phyloP scores from a whole-genome alignment of 73 alveolate species.

The Paraurostyla sp. region DNA sequence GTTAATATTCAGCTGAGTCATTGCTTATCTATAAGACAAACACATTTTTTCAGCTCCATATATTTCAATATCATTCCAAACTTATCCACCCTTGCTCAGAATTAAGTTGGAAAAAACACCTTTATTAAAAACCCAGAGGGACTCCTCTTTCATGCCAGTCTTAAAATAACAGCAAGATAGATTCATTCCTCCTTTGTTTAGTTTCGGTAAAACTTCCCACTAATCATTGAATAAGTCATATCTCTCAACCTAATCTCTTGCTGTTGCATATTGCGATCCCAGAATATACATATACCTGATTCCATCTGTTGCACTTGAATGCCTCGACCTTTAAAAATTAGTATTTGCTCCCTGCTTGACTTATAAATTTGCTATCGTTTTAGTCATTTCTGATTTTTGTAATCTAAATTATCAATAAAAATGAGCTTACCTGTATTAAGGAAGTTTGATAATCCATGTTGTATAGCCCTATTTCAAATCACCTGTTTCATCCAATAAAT shows the following conservation, averaged over 20 bases:
- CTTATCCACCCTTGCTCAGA: background rate
- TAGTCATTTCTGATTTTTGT: background rate
- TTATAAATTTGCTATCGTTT: background rate
- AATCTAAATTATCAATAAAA: too few species aligned
- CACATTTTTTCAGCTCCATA: background rate
- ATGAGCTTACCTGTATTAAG: background rate
- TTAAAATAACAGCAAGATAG: conserved; percentile 50
- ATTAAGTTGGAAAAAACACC: background rate
- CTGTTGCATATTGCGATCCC: conserved; percentile 1
- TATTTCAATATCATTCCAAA: conserved; percentile 3
- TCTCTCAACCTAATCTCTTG: background rate
- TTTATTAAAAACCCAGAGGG: background rate
- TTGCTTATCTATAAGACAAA: background rate
- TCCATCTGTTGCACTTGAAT: conserved; percentile 31
- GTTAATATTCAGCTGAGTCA: conserved; percentile 15
- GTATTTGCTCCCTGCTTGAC: background rate
- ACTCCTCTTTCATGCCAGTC: conserved; percentile 14
- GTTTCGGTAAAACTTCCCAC: conserved; percentile 18
- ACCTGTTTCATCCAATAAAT: conserved; percentile 13
- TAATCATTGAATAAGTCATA: background rate
- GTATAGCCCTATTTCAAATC: background rate
- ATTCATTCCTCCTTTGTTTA: conserved; percentile 41
- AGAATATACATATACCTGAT: conserved; percentile 16
- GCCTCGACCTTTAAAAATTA: conserved; percentile 17
- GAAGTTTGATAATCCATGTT: background rate